Evolutionary conservation across 768 basidiomycete species (phyloP).

Genomic region (Trametes cingulata): DNA sequence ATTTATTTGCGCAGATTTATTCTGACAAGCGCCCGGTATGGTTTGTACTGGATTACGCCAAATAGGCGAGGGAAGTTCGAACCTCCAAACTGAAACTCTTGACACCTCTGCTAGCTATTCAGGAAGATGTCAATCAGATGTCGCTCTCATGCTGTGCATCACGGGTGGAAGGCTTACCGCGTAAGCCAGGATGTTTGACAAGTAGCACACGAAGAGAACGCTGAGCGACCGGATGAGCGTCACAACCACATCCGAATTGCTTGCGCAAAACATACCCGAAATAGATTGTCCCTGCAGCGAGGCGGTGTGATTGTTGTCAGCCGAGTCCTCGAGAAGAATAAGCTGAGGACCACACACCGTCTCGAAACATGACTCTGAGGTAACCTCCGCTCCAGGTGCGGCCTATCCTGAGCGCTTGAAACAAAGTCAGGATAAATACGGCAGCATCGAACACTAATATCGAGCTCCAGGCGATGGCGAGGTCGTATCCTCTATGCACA

Average conservation of each 20-base stretch:
- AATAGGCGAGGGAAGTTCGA: too few relatives aligned
- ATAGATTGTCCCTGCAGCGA: background rate
- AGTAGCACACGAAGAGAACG: conserved; percentile 1
- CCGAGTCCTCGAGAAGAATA: background rate
- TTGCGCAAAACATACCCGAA: background rate
- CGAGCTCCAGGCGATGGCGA: conserved; percentile 3
- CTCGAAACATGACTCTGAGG: conserved; percentile 4
- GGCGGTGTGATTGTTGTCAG: background rate
- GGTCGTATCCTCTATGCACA: background rate
- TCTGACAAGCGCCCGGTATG: too few relatives aligned
- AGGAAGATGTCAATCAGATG: background rate
- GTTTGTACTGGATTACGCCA: too few relatives aligned
- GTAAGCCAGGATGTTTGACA: conserved; percentile 2
- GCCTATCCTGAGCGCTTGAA: background rate
- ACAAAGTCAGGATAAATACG: conserved; percentile 3
- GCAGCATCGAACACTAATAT: conserved; percentile 8
- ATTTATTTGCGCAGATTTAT: too few relatives aligned
- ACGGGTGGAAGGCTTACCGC: background rate
- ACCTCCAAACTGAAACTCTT: too few relatives aligned
- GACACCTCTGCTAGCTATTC: background rate
- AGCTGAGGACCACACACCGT: background rate
- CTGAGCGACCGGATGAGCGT: background rate
- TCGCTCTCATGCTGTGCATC: too few relatives aligned
- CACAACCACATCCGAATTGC: background rate
- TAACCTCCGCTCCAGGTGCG: background rate